These are phyloP conservation scores for Exophiala sp. DNA, from an alignment of 2,329 filamentous ascomycete genomes.

Conservation along the genomic window DNA sequence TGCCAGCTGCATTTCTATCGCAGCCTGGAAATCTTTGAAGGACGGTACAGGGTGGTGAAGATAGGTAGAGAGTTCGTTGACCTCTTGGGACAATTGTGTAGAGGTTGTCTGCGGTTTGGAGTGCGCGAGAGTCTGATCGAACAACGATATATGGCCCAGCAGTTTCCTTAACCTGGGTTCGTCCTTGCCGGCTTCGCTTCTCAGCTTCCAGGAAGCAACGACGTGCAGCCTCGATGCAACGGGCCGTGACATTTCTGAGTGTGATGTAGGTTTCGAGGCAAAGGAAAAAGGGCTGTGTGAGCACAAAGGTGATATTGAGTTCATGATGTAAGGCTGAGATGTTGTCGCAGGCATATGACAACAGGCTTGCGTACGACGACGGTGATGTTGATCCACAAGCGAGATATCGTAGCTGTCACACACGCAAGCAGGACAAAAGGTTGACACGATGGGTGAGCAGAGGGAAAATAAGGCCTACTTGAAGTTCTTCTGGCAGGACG, in stretches of 20 bases:
- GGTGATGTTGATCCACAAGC: no score
- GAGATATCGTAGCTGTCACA: no score
- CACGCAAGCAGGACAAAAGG: background rate
- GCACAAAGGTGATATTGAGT: constrained; percentile 4
- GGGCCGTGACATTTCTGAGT: constrained; percentile 4
- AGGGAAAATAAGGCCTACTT: constrained; percentile 8
- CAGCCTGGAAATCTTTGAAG: constrained; percentile 22
- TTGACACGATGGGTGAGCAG: background rate
- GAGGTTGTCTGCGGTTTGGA: background rate
- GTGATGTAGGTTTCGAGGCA: constrained; percentile 1
- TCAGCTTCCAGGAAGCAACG: constrained; percentile 21
- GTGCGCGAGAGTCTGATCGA: constrained; percentile 12
- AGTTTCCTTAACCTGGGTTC: constrained; percentile 21
- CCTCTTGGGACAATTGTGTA: background rate
- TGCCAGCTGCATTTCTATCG: constrained; percentile 18
- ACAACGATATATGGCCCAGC: constrained; percentile 22
- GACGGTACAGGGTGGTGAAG: constrained; percentile 17
- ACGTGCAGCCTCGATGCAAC: constrained; percentile 15
- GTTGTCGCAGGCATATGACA: background rate
- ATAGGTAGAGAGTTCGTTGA: constrained; percentile 10
- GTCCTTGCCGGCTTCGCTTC: constrained; percentile 14
- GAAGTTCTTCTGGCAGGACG: constrained; percentile 9
- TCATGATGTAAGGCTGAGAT: constrained; percentile 1
- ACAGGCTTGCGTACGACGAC: background rate
- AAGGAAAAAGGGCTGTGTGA: constrained; percentile 17